phyloP scores from a whole-genome alignment of 2,329 filamentous ascomycete genomes.

The Nemania abortiva region DNA sequence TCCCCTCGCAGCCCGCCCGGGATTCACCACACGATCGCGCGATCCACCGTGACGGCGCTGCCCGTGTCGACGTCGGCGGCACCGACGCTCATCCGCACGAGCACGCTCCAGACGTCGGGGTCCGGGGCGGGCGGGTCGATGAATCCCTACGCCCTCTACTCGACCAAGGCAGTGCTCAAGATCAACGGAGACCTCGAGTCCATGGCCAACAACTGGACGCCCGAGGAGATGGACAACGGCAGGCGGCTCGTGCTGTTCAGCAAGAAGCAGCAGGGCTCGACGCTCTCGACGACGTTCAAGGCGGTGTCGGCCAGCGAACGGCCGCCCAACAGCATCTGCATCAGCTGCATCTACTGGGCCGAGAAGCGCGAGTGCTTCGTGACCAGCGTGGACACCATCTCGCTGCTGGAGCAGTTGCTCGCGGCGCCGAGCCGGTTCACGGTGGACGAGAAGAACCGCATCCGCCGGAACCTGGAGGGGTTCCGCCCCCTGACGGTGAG shows the following conservation, averaged over 20 bases:
- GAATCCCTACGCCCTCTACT: constrained; percentile 84
- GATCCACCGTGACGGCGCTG: constrained; percentile 62
- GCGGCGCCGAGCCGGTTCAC: constrained; percentile 81
- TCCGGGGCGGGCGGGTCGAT: constrained; percentile 62
- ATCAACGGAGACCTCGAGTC: constrained; percentile 85
- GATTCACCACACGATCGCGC: constrained; percentile 59
- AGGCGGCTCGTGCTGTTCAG: constrained; percentile 90
- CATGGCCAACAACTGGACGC: constrained; percentile 87
- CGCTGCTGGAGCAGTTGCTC: constrained; percentile 91
- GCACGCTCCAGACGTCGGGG: constrained; percentile 60
- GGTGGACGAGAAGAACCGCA: constrained; percentile 98
- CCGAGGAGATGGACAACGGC: constrained; percentile 82
- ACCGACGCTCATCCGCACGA: constrained; percentile 68
- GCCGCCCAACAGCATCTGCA: constrained; percentile 86
- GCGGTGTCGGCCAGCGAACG: constrained; percentile 83
- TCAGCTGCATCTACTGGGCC: constrained; percentile 98
- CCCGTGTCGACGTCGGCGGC: constrained; percentile 60
- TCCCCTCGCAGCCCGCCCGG: constrained; percentile 56
- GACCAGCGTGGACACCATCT: constrained; percentile 96
- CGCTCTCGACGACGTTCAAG: constrained; percentile 83
- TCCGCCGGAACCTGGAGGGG: constrained; percentile 93
- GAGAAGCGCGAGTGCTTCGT: constrained; percentile 92
- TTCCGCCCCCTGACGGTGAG: constrained; percentile 94
- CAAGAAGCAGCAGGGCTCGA: constrained; percentile 83
- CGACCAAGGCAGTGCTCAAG: constrained; percentile 85